Conservation (phyloP, 75 land plant genomes). For the Cryptomeria japonica region DNA sequence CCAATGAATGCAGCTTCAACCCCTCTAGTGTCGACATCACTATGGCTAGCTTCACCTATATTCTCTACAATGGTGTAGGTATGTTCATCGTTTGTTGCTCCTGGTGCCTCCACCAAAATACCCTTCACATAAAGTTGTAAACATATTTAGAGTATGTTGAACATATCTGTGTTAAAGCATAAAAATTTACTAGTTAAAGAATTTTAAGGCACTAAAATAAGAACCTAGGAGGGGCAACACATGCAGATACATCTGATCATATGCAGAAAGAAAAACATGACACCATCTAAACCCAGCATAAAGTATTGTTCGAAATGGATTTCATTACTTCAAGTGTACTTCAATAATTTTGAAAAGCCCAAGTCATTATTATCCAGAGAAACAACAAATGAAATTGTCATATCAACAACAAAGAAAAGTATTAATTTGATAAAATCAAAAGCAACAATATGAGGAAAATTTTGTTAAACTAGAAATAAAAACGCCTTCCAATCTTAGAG, state of each 20-base stretch:
- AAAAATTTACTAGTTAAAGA: not conserved
- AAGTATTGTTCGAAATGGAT: not conserved
- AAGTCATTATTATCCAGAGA: not conserved
- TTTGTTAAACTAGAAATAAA: not conserved
- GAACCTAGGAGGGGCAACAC: not conserved
- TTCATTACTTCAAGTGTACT: not conserved
- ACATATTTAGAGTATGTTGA: not conserved
- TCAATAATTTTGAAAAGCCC: not conserved
- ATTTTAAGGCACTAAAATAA: not conserved
- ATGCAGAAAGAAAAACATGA: not conserved
- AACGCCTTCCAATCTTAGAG: not conserved
- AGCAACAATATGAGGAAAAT: not conserved
- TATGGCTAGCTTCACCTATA: not conserved
- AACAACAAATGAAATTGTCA: not conserved
- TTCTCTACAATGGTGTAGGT: conserved; percentile 3
- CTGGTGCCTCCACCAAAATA: not conserved
- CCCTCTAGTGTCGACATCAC: not conserved
- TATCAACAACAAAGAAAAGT: not conserved
- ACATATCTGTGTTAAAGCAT: not conserved
- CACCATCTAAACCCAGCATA: not conserved
- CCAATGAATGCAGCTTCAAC: conserved; percentile 5
- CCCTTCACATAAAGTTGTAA: not conserved
- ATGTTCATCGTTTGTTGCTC: conserved; percentile 8
- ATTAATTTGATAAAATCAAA: not conserved
- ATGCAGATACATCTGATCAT: not conserved